Conservation (phyloP, 495 filamentous ascomycete genomes). For the Penicillium herquei region DNA sequence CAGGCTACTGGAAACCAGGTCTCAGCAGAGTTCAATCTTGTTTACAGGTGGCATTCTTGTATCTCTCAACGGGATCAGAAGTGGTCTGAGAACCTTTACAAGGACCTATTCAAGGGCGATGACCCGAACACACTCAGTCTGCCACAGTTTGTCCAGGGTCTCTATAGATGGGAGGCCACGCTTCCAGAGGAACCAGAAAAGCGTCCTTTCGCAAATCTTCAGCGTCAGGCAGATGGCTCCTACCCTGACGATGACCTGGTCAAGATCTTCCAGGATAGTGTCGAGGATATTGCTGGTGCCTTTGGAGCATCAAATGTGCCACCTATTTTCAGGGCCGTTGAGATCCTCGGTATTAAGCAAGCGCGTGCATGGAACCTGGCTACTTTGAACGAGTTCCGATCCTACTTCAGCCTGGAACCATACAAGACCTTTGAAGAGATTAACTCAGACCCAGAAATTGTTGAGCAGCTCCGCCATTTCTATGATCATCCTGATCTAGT, state of each 20-base stretch:
- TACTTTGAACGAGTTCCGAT: constrained; percentile 83
- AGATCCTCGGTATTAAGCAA: constrained; percentile 84
- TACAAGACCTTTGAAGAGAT: constrained; percentile 83
- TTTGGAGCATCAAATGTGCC: constrained; percentile 78
- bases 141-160: constrained; percentile 56
- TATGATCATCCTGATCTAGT: constrained; percentile 80
- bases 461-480: constrained; percentile 66
- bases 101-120: constrained; percentile 55
- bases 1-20: constrained; percentile 65
- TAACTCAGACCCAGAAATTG: constrained; percentile 73
- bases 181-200: constrained; percentile 62
- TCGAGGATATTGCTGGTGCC: constrained; percentile 58
- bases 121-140: constrained; percentile 49
- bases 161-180: constrained; percentile 56
- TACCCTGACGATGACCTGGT: constrained; percentile 69
- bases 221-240: constrained; percentile 57
- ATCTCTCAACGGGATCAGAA: constrained; percentile 69
- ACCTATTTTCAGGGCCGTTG: constrained; percentile 66
- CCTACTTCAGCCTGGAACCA: constrained; percentile 72
- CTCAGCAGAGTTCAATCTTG: constrained; percentile 73
- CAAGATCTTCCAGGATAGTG: constrained; percentile 59
- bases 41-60: constrained; percentile 80
- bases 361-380: constrained; percentile 79
- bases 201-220: constrained; percentile 62
- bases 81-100: constrained; percentile 69